phyloP scores from a whole-genome alignment of 2,329 filamentous ascomycete genomes.

The Ampelomyces quisqualis region DNA sequence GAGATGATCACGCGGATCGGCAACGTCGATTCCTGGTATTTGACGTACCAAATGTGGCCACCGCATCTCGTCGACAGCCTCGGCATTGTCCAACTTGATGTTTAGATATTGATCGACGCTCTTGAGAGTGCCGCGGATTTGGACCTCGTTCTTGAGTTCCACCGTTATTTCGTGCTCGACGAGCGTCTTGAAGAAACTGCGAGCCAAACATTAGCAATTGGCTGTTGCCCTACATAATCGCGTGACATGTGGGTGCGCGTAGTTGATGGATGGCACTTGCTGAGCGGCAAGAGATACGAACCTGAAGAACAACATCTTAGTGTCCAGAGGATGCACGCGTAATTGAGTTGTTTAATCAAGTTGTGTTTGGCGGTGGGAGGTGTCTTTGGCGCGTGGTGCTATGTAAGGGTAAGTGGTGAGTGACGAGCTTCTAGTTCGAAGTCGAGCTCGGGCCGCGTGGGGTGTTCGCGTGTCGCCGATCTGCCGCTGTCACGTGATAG shows the following conservation, averaged over 20 bases:
- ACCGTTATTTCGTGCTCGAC: constrained; percentile 97
- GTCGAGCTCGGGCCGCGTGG: constrained; percentile 24
- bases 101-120: constrained; percentile 98
- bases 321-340: too few species aligned
- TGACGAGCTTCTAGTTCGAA: constrained; percentile 10
- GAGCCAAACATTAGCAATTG: constrained; percentile 4
- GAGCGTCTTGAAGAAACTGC: constrained; percentile 91
- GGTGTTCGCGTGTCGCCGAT: constrained; percentile 21
- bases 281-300: constrained; percentile 24
- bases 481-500: constrained; percentile 17
- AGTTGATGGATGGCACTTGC: neutral
- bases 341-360: too few species aligned
- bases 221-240: too few species aligned
- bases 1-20: too few species aligned
- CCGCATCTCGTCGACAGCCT: constrained; percentile 87
- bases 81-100: constrained; percentile 96
- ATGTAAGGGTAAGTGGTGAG: constrained; percentile 2
- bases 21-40: neutral
- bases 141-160: constrained; percentile 99
- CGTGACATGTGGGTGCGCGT: too few species aligned
- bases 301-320: constrained; percentile 58
- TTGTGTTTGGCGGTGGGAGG: too few species aligned
- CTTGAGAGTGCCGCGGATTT: constrained; percentile 92
- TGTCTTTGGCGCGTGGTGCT: constrained; percentile 1
- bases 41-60: constrained; percentile 80